These are phyloP conservation scores for Russula emetica DNA, from an alignment of 768 basidiomycete genomes.

Conservation along the genomic window DNA sequence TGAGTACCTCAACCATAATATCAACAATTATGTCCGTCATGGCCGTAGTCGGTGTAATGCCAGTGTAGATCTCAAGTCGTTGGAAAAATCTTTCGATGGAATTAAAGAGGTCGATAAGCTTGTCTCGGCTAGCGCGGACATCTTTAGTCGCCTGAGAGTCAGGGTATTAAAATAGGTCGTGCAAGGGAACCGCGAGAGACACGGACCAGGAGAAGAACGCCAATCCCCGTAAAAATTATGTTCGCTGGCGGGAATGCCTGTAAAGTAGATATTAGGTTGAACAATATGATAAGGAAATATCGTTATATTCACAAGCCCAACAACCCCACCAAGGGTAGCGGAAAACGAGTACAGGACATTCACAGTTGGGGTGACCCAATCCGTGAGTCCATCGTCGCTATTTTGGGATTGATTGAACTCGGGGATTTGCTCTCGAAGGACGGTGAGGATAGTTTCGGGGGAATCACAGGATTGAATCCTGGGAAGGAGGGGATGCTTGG, in stretches of 20 bases:
- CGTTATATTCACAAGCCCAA: not conserved
- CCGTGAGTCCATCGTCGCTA: not conserved
- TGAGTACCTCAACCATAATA: not conserved
- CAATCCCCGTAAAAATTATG: not conserved
- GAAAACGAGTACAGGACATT: not conserved
- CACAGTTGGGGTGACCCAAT: not conserved
- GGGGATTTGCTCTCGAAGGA: not conserved
- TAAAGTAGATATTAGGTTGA: not conserved
- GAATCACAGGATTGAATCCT: not conserved
- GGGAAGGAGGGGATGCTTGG: not conserved
- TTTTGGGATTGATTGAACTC: not conserved
- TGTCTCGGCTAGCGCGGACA: not conserved
- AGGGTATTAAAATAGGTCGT: not conserved
- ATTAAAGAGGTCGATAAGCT: not conserved
- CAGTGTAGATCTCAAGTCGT: not conserved
- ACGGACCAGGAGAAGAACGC: not conserved
- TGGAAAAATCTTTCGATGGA: not conserved
- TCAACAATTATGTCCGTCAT: not conserved
- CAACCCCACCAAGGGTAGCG: not conserved
- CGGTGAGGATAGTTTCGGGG: not conserved
- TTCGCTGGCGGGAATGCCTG: not conserved
- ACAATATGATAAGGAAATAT: not conserved
- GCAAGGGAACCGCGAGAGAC: not conserved
- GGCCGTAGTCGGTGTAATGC: not conserved
- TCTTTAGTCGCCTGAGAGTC: not conserved